These are phyloP conservation scores for Dacryopinax primogenitus DNA, from an alignment of 768 basidiomycete species.

Conservation along the genomic window DNA sequence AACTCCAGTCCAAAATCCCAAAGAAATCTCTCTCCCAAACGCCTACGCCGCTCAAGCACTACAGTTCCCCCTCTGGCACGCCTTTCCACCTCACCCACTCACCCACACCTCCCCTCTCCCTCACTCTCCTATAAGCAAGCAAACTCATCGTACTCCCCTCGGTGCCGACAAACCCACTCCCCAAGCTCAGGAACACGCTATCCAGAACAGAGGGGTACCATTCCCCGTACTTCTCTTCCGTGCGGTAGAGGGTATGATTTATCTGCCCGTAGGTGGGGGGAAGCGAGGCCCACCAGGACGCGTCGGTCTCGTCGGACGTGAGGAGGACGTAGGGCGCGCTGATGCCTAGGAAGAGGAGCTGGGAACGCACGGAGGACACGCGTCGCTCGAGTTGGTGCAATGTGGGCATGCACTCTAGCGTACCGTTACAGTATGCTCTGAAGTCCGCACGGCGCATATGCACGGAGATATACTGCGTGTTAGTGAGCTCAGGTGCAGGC, in stretches of 20 bases:
- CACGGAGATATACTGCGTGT: slow-evolving; percentile 14
- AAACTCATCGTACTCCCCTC: slow-evolving; percentile 15
- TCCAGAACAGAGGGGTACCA: slow-evolving; percentile 14
- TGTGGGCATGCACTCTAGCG: background rate
- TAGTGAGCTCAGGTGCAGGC: background rate
- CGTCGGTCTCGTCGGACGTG: slow-evolving; percentile 14
- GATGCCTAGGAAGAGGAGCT: slow-evolving; percentile 5
- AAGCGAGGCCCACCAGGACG: slow-evolving; percentile 10
- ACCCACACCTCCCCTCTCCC: slow-evolving; percentile 15
- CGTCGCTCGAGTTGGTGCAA: background rate
- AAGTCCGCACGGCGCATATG: slow-evolving; percentile 16
- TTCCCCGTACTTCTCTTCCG: slow-evolving; percentile 7
- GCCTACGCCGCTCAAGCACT: background rate
- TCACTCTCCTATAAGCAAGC: slow-evolving; percentile 12
- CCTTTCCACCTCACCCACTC: slow-evolving; percentile 10
- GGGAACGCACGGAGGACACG: slow-evolving; percentile 5
- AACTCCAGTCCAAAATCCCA: background rate
- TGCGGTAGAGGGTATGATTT: slow-evolving; percentile 10
- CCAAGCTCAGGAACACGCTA: slow-evolving; percentile 8
- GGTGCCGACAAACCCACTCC: slow-evolving; percentile 17
- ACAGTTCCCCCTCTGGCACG: background rate
- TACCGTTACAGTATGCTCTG: background rate
- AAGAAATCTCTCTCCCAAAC: background rate
- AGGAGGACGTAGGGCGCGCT: slow-evolving; percentile 10
- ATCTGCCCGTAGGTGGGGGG: slow-evolving; percentile 8